Evolutionary conservation across 352 stramenopile genomes (phyloP).

Genomic region (Phytophthora meadii): DNA sequence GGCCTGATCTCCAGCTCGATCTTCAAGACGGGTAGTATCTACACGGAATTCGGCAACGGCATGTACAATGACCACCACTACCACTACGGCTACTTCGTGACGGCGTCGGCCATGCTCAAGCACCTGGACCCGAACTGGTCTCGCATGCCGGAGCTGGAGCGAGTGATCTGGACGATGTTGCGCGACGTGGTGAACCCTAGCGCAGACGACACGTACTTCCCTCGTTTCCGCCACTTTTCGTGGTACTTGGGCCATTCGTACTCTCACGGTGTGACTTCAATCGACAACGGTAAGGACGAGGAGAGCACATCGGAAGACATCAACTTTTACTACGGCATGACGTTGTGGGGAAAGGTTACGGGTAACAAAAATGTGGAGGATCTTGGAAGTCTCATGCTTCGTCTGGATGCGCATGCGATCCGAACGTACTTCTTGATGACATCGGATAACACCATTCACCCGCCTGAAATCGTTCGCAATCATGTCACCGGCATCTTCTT

Average conservation of each 20-base stretch:
- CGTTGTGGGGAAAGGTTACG: conserved; percentile 69
- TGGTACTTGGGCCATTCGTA: conserved; percentile 84
- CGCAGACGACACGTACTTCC: conserved; percentile 53
- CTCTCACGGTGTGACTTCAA: conserved; percentile 66
- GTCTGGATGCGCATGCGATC: conserved; percentile 64
- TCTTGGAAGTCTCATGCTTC: conserved; percentile 79
- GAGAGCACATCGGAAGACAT: conserved; percentile 82
- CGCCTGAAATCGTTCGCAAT: conserved; percentile 67
- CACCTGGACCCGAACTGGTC: conserved; percentile 69
- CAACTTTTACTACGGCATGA: conserved; percentile 86
- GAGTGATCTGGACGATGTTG: conserved; percentile 69
- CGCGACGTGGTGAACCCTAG: conserved; percentile 80
- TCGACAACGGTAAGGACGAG: conserved; percentile 76
- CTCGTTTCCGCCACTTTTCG: conserved; percentile 77
- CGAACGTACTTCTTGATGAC: conserved; percentile 78
- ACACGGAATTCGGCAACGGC: conserved; percentile 77
- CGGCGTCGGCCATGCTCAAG: conserved; percentile 64
- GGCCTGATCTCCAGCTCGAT: conserved; percentile 56
- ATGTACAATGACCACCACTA: conserved; percentile 90
- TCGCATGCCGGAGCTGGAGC: conserved; percentile 60
- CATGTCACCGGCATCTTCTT: conserved; percentile 82
- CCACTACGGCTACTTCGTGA: conserved; percentile 83
- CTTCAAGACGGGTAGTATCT: conserved; percentile 55
- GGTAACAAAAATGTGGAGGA: conserved; percentile 66
- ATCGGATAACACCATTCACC: conserved; percentile 67